Percentiles rank a stretch among this genome's conserved stretches.
phyloP scores from a whole-genome alignment of 441 rosid genomes.

The Breynia disticha region DNA sequence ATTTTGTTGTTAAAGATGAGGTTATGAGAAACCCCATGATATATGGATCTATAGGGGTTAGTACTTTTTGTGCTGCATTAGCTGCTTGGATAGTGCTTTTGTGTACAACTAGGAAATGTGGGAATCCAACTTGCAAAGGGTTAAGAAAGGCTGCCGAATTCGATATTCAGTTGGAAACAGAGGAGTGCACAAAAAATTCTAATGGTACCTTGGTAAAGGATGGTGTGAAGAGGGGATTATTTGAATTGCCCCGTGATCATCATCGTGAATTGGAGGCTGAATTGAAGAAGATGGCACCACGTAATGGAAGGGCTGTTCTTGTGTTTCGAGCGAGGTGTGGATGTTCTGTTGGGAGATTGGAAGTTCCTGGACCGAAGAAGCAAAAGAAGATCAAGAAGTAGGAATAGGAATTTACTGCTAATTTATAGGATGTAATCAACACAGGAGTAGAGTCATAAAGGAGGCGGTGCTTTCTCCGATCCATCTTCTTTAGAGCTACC shows the following conservation, averaged over 20 bases:
- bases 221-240: constrained; percentile 46
- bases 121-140: constrained; percentile 76
- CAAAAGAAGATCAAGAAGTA: constrained; percentile 71
- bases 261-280: constrained; percentile 73
- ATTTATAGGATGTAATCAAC: constrained; percentile 23
- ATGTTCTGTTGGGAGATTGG: constrained; percentile 82
- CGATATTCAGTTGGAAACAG: constrained; percentile 87
- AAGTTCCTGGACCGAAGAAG: constrained; percentile 77
- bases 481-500: constrained; percentile 23
- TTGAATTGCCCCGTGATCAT: constrained; percentile 66
- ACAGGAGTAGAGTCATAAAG: constrained; percentile 35
- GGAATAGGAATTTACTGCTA: constrained; percentile 16
- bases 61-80: constrained; percentile 47
- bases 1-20: constrained; percentile 54
- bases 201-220: constrained; percentile 22
- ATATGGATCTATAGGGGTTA: constrained; percentile 58
- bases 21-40: constrained; percentile 46
- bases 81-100: constrained; percentile 53
- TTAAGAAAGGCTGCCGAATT: constrained; percentile 73
- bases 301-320: constrained; percentile 78
- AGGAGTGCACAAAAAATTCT: constrained; percentile 68
- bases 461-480: constrained; percentile 26
- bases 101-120: constrained; percentile 59
- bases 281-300: constrained; percentile 88
- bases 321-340: constrained; percentile 77